phyloP scores from a whole-genome alignment of 768 basidiomycete genomes.

The Neoboletus brunneissimus region DNA sequence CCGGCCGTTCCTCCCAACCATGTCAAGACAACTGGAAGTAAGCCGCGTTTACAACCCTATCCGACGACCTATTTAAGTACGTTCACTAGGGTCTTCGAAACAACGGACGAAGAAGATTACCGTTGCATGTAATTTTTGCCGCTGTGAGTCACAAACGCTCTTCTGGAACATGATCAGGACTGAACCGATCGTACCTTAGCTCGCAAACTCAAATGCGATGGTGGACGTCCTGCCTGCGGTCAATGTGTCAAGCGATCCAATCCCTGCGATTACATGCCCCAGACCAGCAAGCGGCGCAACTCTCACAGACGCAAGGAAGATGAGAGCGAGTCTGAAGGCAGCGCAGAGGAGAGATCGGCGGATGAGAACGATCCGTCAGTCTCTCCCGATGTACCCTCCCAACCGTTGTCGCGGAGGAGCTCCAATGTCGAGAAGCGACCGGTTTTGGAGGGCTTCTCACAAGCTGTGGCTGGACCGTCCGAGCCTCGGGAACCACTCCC shows the following conservation, averaged over 20 bases:
- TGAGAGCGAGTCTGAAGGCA: conserved; percentile 56
- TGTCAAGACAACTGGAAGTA: conserved; percentile 37
- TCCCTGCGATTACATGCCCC: conserved; percentile 75
- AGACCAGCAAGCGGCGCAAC: conserved; percentile 69
- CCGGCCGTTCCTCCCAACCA: conserved; percentile 26
- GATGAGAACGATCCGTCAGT: conserved; percentile 52
- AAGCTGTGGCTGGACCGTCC: conserved; percentile 31
- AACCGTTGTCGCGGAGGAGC: conserved; percentile 36
- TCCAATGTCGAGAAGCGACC: conserved; percentile 37
- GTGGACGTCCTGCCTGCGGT: conserved; percentile 76
- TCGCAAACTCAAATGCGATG: conserved; percentile 86
- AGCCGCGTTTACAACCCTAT: conserved; percentile 22
- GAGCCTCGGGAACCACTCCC: conserved; percentile 47
- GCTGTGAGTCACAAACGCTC: conserved; percentile 54
- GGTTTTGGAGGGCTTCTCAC: conserved; percentile 31
- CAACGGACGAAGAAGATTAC: conserved; percentile 82
- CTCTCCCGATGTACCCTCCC: conserved; percentile 47
- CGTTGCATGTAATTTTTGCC: conserved; percentile 88
- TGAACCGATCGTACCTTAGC: conserved; percentile 44
- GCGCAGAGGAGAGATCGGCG: conserved; percentile 56
- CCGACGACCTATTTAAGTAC: conserved; percentile 15
- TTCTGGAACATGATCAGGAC: conserved; percentile 12
- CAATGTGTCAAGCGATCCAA: conserved; percentile 80
- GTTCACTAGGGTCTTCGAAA: conserved; percentile 51
- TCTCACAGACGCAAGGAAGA: conserved; percentile 63